Percentiles rank a stretch among this genome's conserved stretches.
phyloP scores from a whole-genome alignment of 345 rosid genomes.

The Salix dunnii region DNA sequence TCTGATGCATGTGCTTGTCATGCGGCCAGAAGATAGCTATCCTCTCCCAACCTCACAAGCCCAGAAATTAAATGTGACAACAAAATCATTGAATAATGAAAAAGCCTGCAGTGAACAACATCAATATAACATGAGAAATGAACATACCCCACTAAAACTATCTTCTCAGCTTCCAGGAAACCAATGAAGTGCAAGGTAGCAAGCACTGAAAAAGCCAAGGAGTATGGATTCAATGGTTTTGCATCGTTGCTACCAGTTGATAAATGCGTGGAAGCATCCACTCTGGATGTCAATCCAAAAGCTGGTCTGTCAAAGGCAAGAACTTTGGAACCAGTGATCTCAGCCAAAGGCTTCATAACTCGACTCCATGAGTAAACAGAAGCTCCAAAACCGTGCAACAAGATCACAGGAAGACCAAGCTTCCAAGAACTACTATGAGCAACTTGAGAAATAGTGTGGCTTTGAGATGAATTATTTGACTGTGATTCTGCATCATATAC shows the following conservation, averaged over 20 bases:
- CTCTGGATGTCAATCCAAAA: slow-evolving; percentile 83
- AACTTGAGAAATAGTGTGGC: slow-evolving; percentile 2
- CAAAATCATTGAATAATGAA: no score
- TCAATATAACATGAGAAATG: neutral
- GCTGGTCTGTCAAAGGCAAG: slow-evolving; percentile 92
- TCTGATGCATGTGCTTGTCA: no score
- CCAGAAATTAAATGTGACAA: no score
- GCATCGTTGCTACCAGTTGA: slow-evolving; percentile 23
- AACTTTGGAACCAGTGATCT: slow-evolving; percentile 57
- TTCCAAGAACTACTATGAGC: slow-evolving; percentile 6
- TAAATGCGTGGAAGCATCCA: slow-evolving; percentile 20
- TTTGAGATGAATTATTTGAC: slow-evolving; percentile 24
- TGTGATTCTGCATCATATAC: slow-evolving; percentile 37
- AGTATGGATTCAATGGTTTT: slow-evolving; percentile 66
- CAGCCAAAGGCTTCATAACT: slow-evolving; percentile 67
- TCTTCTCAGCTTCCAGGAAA: slow-evolving; percentile 64
- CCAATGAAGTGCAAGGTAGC: slow-evolving; percentile 70
- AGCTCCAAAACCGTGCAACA: slow-evolving; percentile 92
- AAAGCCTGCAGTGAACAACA: neutral
- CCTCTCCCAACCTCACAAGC: no score
- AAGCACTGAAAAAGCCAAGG: slow-evolving; percentile 75
- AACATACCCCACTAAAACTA: slow-evolving; percentile 76
- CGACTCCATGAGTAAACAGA: slow-evolving; percentile 82
- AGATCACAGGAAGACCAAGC: slow-evolving; percentile 55
- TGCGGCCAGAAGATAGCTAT: no score